These are phyloP conservation scores for Vanrija humicola DNA, from an alignment of 1,284 basidiomycete species.

Conservation along the genomic window DNA sequence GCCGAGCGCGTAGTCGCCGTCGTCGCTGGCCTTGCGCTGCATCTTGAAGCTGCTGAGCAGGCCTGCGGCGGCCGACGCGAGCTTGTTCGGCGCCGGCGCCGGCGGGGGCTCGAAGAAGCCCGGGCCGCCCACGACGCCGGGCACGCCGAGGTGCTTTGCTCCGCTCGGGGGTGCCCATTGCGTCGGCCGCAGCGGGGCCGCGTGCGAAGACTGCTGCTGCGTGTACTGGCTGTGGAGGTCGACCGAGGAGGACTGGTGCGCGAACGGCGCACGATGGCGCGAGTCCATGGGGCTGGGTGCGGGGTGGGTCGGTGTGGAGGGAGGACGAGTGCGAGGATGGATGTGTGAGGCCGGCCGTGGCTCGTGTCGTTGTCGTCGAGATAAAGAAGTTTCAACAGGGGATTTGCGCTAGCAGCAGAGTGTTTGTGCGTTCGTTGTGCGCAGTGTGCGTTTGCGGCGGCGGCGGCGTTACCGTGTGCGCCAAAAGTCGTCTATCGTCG, in stretches of 20 bases:
- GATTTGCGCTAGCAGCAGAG: no score
- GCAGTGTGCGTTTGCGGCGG: no score
- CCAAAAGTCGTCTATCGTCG: no score
- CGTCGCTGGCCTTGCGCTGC: constrained; percentile 11
- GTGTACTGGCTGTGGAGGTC: constrained; percentile 9
- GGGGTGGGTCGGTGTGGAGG: neutral
- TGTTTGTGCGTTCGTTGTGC: no score
- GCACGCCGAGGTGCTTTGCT: neutral
- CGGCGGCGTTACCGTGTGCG: no score
- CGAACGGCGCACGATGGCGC: constrained; percentile 41
- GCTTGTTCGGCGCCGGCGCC: neutral
- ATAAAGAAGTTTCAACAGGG: no score
- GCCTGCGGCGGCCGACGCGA: constrained; percentile 1
- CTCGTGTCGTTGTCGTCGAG: no score
- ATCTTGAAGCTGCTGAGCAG: constrained; percentile 3
- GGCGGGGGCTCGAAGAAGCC: constrained; percentile 8
- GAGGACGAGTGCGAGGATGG: no score
- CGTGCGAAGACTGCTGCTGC: no score
- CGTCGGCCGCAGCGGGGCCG: no score
- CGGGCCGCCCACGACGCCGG: constrained; percentile 6
- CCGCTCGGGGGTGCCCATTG: neutral
- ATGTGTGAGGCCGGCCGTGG: no score
- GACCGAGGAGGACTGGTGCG: constrained; percentile 26
- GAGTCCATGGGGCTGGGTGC: constrained; percentile 24
- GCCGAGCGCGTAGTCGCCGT: neutral